Conservation (phyloP, 768 basidiomycete species). For the Agrocybe praecox region DNA sequence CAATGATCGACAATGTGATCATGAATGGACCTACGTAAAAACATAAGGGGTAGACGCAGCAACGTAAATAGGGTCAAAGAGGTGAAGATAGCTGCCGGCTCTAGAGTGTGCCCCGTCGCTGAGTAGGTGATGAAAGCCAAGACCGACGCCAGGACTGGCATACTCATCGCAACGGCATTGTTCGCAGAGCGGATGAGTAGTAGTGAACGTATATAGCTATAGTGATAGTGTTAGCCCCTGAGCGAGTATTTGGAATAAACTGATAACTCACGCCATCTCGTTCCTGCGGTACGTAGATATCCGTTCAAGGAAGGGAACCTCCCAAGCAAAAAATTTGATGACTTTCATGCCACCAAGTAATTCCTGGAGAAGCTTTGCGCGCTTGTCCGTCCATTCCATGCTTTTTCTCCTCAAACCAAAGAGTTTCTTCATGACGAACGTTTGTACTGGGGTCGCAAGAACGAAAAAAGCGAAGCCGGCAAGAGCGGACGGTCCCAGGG, state of each 20-base stretch:
- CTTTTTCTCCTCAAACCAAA: slow-evolving; percentile 70
- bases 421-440: slow-evolving; percentile 69
- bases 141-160: slow-evolving; percentile 82
- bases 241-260: background rate
- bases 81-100: slow-evolving; percentile 78
- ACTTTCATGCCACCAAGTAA: slow-evolving; percentile 88
- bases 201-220: slow-evolving; percentile 62
- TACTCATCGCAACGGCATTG: slow-evolving; percentile 67
- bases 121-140: slow-evolving; percentile 78
- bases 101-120: slow-evolving; percentile 63
- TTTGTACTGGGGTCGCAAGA: slow-evolving; percentile 74
- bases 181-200: slow-evolving; percentile 67
- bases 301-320: slow-evolving; percentile 75
- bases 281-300: slow-evolving; percentile 68
- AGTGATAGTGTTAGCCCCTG: no score
- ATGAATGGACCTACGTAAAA: slow-evolving; percentile 47
- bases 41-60: slow-evolving; percentile 80
- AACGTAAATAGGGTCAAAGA: slow-evolving; percentile 87
- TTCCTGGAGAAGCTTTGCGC: slow-evolving; percentile 89
- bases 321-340: slow-evolving; percentile 94
- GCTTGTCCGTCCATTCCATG: slow-evolving; percentile 90
- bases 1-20: slow-evolving; percentile 4
- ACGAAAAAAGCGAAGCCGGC: slow-evolving; percentile 64
- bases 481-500: slow-evolving; percentile 66
- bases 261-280: slow-evolving; percentile 61